Percentiles rank a stretch among this genome's conserved stretches.
Conservation (phyloP, 805 yeast genomes). For the Saccharomycopsis microspora region DNA sequence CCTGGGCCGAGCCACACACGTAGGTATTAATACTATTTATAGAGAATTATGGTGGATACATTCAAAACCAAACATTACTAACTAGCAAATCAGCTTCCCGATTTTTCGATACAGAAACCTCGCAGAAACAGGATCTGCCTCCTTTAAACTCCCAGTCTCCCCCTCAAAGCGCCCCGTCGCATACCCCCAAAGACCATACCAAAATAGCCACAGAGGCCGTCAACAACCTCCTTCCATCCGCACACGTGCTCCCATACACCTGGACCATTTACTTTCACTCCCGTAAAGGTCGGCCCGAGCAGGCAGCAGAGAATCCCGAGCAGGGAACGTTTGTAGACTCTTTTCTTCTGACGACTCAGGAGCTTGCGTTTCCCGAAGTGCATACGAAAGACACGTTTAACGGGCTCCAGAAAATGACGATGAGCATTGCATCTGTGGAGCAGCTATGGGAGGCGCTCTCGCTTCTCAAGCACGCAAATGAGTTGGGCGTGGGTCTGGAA, state of each 20-base stretch:
- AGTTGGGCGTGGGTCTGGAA: constrained; percentile 37
- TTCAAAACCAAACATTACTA: too few relatives aligned
- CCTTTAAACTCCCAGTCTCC: too few relatives aligned
- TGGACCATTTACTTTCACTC: constrained; percentile 15
- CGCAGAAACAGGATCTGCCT: too few relatives aligned
- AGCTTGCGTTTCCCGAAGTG: constrained; percentile 11
- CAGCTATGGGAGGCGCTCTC: constrained; percentile 39
- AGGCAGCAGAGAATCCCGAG: not conserved
- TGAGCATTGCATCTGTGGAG: constrained; percentile 34
- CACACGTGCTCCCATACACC: constrained; percentile 14
- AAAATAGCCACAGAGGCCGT: not conserved
- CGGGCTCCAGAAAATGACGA: constrained; percentile 1
- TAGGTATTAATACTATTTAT: too few relatives aligned
- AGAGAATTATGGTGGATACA: too few relatives aligned
- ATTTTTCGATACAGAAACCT: too few relatives aligned
- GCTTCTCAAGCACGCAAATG: constrained; percentile 28
- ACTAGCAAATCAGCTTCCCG: too few relatives aligned
- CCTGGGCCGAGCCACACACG: too few relatives aligned
- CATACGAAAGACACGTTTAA: constrained; percentile 2
- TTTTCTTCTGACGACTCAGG: constrained; percentile 11
- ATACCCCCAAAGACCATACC: too few relatives aligned
- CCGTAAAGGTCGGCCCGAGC: not conserved
- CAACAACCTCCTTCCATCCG: constrained; percentile 1
- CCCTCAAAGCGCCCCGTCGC: too few relatives aligned
- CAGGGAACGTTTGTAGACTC: constrained; percentile 6